These are phyloP conservation scores for Cutaneotrichosporon mucoides DNA, from an alignment of 1,284 basidiomycete genomes.

Conservation along the genomic window DNA sequence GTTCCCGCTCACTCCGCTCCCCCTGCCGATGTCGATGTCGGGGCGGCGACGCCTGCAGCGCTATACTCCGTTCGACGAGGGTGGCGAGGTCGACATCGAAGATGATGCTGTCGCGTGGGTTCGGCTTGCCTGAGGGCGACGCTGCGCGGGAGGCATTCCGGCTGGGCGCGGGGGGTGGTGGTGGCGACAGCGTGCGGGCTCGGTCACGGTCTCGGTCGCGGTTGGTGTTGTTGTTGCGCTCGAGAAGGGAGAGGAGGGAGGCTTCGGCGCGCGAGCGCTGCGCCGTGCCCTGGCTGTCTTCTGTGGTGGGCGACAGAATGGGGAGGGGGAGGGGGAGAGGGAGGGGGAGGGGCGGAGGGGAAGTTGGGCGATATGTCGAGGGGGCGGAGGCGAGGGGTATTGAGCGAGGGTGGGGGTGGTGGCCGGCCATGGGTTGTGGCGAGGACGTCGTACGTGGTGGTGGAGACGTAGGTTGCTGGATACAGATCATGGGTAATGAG, in stretches of 20 bases:
- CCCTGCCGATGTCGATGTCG: too few species aligned
- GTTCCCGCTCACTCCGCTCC: too few species aligned
- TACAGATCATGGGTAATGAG: constrained; percentile 4
- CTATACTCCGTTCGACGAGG: constrained; percentile 20
- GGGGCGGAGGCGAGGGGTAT: neutral
- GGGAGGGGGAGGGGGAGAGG: neutral
- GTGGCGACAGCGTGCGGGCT: too few species aligned
- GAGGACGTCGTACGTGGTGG: neutral
- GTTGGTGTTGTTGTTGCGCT: too few species aligned
- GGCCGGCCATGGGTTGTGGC: neutral
- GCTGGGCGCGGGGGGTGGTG: neutral
- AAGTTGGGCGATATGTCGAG: neutral
- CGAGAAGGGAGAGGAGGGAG: constrained; percentile 12
- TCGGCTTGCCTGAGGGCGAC: neutral
- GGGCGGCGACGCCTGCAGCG: constrained; percentile 14
- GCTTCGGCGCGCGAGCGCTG: constrained; percentile 10
- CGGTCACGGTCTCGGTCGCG: too few species aligned
- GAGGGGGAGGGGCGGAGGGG: neutral
- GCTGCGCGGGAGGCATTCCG: neutral
- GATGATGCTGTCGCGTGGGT: neutral
- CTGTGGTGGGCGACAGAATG: neutral
- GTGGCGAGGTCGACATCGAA: constrained; percentile 11
- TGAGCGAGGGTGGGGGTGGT: too few species aligned
- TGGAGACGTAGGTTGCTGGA: constrained; percentile 3
- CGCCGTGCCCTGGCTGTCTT: neutral